Evolutionary conservation across 2,329 filamentous ascomycete species (phyloP).

Genomic region (Fusarium brachygibbosum): DNA sequence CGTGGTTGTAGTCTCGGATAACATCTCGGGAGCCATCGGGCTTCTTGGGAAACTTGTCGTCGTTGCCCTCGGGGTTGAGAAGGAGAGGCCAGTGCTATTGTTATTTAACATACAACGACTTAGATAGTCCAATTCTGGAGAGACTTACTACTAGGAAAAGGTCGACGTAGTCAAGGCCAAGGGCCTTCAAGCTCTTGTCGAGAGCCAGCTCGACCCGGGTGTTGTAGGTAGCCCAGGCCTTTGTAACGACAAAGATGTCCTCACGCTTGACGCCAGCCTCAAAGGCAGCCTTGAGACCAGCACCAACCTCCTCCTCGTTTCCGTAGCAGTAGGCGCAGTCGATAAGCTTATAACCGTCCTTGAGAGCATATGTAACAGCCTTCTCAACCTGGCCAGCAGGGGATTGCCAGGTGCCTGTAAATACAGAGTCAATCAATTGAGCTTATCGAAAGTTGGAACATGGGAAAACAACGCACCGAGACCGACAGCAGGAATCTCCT

Average conservation of each 20-base stretch:
- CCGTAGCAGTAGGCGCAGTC: constrained; percentile 83
- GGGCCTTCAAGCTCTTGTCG: constrained; percentile 77
- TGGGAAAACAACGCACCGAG: constrained; percentile 62
- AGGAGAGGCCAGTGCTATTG: constrained; percentile 82
- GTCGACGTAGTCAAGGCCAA: constrained; percentile 86
- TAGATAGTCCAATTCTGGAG: background rate
- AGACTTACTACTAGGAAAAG: constrained; percentile 75
- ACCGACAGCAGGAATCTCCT: constrained; percentile 73
- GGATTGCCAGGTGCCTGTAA: constrained; percentile 75
- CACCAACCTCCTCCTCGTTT: constrained; percentile 86
- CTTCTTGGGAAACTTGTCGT: constrained; percentile 80
- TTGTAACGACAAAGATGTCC: constrained; percentile 86
- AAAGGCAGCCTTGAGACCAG: constrained; percentile 81
- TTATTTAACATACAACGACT: background rate
- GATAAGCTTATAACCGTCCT: constrained; percentile 70
- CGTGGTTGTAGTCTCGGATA: constrained; percentile 75
- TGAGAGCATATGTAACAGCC: constrained; percentile 71
- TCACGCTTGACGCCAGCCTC: constrained; percentile 77
- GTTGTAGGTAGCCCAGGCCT: constrained; percentile 87
- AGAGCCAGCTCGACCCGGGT: constrained; percentile 76
- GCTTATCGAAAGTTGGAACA: background rate
- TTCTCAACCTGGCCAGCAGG: constrained; percentile 68
- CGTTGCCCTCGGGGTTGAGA: constrained; percentile 83
- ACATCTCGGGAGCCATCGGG: constrained; percentile 82
- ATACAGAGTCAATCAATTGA: constrained; percentile 22